These are phyloP conservation scores for Ceratobasidium sp. DNA, from an alignment of 1,284 basidiomycete species.

Conservation along the genomic window DNA sequence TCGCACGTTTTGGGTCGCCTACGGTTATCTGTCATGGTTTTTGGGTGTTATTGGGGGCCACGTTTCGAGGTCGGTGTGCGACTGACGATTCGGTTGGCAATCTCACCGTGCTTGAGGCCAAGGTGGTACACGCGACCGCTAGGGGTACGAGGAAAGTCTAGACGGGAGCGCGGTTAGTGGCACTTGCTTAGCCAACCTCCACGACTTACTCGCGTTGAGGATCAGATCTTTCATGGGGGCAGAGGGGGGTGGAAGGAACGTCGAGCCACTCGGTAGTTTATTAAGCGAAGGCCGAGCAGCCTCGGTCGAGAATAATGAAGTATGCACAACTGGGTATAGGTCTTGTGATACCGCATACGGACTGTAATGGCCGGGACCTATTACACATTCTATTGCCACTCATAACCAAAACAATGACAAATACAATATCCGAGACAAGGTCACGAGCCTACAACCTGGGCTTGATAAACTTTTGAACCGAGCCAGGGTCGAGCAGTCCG, in stretches of 20 bases:
- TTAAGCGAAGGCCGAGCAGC: not conserved
- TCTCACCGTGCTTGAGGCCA: slow-evolving; percentile 78
- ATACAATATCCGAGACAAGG: not conserved
- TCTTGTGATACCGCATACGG: slow-evolving; percentile 27
- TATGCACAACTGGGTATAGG: slow-evolving; percentile 8
- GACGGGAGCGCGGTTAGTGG: slow-evolving; percentile 7
- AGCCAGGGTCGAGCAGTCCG: slow-evolving; percentile 70
- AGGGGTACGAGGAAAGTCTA: slow-evolving; percentile 80
- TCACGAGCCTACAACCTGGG: slow-evolving; percentile 56
- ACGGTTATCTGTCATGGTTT: slow-evolving; percentile 73
- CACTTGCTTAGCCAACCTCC: not conserved
- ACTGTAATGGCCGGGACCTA: not conserved
- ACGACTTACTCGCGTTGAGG: slow-evolving; percentile 70
- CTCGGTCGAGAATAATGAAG: not conserved
- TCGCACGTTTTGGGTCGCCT: slow-evolving; percentile 78
- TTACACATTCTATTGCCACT: slow-evolving; percentile 9
- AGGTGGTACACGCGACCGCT: slow-evolving; percentile 82
- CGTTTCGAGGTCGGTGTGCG: not conserved
- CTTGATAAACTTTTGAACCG: slow-evolving; percentile 58
- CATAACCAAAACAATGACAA: not conserved
- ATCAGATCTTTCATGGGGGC: slow-evolving; percentile 67
- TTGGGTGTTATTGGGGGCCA: slow-evolving; percentile 6
- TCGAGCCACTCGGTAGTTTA: slow-evolving; percentile 11
- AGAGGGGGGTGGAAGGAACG: not conserved
- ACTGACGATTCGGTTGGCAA: slow-evolving; percentile 83